Evolutionary conservation across 345 rosid genomes (phyloP).

Genomic region (Hibiscus syriacus): DNA sequence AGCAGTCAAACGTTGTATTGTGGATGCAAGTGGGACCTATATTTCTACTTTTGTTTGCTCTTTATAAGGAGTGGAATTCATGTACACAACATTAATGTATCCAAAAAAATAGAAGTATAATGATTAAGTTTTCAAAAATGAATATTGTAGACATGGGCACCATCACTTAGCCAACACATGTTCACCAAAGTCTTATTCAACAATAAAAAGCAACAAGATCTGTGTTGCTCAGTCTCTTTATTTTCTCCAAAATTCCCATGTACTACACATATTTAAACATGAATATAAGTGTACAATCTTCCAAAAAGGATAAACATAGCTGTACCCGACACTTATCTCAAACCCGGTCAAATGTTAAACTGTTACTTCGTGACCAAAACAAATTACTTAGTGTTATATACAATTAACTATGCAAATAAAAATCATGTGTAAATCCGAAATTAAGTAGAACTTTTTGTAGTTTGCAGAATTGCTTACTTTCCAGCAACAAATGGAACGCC

Average conservation of each 20-base stretch:
- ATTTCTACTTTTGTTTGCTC: background rate
- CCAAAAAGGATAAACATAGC: too few species aligned
- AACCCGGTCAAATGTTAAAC: too few species aligned
- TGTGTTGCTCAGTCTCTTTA: background rate
- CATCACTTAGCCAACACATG: background rate
- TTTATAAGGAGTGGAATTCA: background rate
- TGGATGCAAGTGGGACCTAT: background rate
- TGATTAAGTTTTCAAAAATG: background rate
- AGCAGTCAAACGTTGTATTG: background rate
- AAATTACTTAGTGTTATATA: too few species aligned
- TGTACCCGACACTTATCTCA: background rate
- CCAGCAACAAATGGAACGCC: conserved; percentile 63
- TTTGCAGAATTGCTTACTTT: conserved; percentile 40
- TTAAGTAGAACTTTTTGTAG: background rate
- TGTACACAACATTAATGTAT: background rate
- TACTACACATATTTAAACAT: too few species aligned
- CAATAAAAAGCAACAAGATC: background rate
- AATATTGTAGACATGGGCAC: background rate
- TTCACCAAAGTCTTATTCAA: background rate
- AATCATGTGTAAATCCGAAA: background rate
- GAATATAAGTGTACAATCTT: too few species aligned
- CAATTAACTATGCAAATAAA: background rate
- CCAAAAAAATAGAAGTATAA: background rate
- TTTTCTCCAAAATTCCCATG: too few species aligned
- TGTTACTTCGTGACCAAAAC: background rate